A percentile compares a stretch with the other conserved stretches of the same genome.
Evolutionary conservation across 2,329 filamentous ascomycete genomes (phyloP).

Genomic region (Lecanoromycetidae sp.): DNA sequence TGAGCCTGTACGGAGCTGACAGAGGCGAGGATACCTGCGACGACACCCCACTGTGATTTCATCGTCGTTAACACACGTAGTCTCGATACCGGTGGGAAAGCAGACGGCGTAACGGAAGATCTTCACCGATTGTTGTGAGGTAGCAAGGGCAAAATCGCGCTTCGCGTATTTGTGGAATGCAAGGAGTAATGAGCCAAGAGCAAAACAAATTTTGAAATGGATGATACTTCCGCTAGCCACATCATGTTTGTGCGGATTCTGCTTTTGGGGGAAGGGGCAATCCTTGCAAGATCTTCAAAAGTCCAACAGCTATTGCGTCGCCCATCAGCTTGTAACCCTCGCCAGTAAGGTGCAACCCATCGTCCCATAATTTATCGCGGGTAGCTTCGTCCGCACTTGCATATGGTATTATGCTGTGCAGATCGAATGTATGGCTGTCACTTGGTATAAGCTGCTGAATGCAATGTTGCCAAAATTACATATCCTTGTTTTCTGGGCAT

Average conservation of each 20-base stretch:
- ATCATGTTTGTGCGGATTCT: too few relatives aligned
- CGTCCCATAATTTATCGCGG: conserved; percentile 45
- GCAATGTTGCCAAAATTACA: neutral
- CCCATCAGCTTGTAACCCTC: conserved; percentile 54
- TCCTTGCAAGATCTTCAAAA: conserved; percentile 35
- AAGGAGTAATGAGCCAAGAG: too few relatives aligned
- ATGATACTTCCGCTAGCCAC: too few relatives aligned
- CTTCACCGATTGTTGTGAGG: too few relatives aligned
- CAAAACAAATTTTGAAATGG: too few relatives aligned
- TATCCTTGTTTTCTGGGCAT: neutral
- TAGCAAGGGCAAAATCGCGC: neutral
- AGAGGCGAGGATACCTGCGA: neutral
- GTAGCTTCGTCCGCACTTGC: conserved; percentile 37
- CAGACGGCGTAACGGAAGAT: neutral
- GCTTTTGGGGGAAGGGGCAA: too few relatives aligned
- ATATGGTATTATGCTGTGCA: conserved; percentile 44
- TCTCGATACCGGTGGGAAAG: neutral
- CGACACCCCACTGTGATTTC: neutral
- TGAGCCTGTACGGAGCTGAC: neutral
- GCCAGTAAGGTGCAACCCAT: conserved; percentile 47
- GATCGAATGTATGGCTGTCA: conserved; percentile 35
- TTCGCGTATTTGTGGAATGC: neutral
- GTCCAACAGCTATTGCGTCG: conserved; percentile 40
- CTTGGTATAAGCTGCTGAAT: conserved; percentile 32
- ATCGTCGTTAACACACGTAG: neutral